Evolutionary conservation across 805 yeast genomes (phyloP).

Genomic region (Lipomyces spencermartinsiae): DNA sequence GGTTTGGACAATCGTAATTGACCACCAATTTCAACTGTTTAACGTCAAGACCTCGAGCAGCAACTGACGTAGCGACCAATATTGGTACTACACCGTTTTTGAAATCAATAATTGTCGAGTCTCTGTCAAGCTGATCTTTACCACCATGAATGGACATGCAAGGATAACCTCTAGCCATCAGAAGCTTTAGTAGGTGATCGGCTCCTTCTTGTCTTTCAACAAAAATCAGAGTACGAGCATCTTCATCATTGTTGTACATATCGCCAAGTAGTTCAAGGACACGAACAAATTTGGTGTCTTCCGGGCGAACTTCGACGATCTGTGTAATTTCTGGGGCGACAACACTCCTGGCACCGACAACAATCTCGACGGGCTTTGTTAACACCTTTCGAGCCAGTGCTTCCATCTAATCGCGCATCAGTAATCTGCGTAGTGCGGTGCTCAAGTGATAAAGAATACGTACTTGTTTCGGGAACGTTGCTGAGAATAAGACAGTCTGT

Average conservation of each 20-base stretch:
- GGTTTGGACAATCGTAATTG: conserved; percentile 82
- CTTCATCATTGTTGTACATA: conserved; percentile 45
- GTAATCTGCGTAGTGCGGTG: background rate
- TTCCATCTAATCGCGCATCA: conserved; percentile 62
- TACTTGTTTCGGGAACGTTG: conserved; percentile 73
- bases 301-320: conserved; percentile 64
- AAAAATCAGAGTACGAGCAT: conserved; percentile 66
- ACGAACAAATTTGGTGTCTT: conserved; percentile 61
- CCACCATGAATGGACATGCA: conserved; percentile 89
- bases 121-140: conserved; percentile 82
- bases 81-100: conserved; percentile 62
- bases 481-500: conserved; percentile 90
- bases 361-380: conserved; percentile 70
- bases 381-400: conserved; percentile 71
- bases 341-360: conserved; percentile 78
- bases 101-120: conserved; percentile 73
- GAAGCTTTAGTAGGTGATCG: conserved; percentile 66
- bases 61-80: conserved; percentile 88
- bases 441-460: background rate
- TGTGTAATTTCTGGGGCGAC: conserved; percentile 85
- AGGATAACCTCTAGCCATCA: conserved; percentile 60
- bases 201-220: conserved; percentile 89
- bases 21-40: conserved; percentile 80
- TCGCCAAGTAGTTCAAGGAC: conserved; percentile 63
- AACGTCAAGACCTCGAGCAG: conserved; percentile 96